These are phyloP conservation scores for Dactylellina sp. DNA, from an alignment of 2,329 filamentous ascomycete genomes.

Conservation along the genomic window DNA sequence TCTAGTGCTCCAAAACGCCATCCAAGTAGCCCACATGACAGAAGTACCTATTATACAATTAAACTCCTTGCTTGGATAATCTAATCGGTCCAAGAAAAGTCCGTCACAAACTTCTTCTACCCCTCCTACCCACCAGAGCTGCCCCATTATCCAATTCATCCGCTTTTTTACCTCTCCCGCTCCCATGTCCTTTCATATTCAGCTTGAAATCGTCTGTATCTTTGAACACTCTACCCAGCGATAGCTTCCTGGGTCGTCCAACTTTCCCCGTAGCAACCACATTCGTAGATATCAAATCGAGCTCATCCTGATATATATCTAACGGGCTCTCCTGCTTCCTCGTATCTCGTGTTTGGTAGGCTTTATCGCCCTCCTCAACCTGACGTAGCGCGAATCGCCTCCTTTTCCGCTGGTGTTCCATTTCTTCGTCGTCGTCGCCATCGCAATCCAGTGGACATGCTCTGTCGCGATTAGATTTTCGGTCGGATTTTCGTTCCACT, in stretches of 20 bases:
- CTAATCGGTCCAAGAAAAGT: neutral
- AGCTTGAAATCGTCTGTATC: constrained; percentile 33
- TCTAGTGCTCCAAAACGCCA: too few species aligned
- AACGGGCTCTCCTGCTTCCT: neutral
- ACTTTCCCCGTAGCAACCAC: neutral
- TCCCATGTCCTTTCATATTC: constrained; percentile 15
- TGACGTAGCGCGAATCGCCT: neutral
- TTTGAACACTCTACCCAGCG: constrained; percentile 8
- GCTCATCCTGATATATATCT: constrained; percentile 50
- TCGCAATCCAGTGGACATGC: constrained; percentile 33
- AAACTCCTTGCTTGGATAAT: too few species aligned
- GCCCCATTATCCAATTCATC: constrained; percentile 1
- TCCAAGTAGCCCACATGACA: too few species aligned
- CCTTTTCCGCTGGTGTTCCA: constrained; percentile 16
- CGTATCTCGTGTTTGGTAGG: constrained; percentile 2
- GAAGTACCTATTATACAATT: too few species aligned
- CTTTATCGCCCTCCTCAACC: neutral
- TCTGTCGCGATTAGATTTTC: constrained; percentile 37
- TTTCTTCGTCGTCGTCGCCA: constrained; percentile 13
- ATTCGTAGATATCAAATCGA: constrained; percentile 33
- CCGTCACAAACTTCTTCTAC: constrained; percentile 5
- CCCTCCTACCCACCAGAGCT: neutral
- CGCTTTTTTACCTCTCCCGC: neutral
- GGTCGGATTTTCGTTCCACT: neutral
- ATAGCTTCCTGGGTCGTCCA: constrained; percentile 2